Base-by-base conservation (phyloP, 768 basidiomycete genomes). In the Leccinum olivaceopallidum region DNA sequence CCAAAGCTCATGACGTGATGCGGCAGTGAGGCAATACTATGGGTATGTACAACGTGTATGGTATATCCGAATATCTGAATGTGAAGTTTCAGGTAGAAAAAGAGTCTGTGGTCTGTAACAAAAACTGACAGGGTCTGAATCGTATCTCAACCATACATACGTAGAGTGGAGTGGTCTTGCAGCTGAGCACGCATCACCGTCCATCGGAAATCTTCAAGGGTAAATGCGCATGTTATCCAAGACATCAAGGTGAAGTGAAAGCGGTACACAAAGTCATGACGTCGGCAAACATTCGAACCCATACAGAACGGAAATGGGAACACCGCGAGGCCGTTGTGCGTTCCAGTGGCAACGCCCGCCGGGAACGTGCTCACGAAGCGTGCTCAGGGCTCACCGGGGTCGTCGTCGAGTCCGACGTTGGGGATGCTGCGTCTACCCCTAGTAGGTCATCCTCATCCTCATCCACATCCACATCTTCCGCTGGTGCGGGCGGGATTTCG, bases 31-130 rank as follows among this genome's bases (percentile, higher is more conserved):
- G 42, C 42, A 20, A 44, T 44, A 44, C 5, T n/a, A 44, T 20
- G 58, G 58, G 58, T 67, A 61, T 68, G 59, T 68, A 68, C 57
- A 68, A 56, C 32, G 34, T 44, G 53, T 48, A 57, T 66, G 67
- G 59, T 60, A 37, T 37, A 37, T 37, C 36, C 36, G 36, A 37
- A 58, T 65, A 57, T 51, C 57, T 59, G 59, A 58, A 34, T 3
- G 37, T 9, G 28, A 2, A 10, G 14, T 48, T 47, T 37, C 50
- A 52, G 52, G 26, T 22, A 47, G n/a, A 42, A 47, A 20, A 47
- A 28, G 47, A 44, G 47, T 30, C 34, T 32, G 6, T 20, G 44
- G 52, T n/a, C n/a, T n/a, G n/a, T 42, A 58, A 37, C 24, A n/a
- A 44, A 20, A 37, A 47, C 2, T 47, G 10, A 20, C 44, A 26